Conservation (phyloP, 2,329 filamentous ascomycete species). For the Lecanicillium sp. region DNA sequence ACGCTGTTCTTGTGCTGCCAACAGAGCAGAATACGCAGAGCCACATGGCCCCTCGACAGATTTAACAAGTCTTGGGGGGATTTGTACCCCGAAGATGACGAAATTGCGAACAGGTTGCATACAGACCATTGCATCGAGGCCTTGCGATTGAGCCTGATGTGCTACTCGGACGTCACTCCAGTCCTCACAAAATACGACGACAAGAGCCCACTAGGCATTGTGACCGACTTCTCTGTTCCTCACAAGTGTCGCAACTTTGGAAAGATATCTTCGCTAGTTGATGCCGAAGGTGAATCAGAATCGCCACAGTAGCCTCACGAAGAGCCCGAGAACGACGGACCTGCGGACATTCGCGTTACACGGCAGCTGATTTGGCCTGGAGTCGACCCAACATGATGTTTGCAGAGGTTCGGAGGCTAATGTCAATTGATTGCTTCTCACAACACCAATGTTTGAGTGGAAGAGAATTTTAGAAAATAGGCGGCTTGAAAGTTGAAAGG, state of each 20-base stretch:
- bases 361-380: no score
- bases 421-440: no score
- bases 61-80: conserved; percentile 12
- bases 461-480: no score
- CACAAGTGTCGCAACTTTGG: conserved; percentile 12
- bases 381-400: no score
- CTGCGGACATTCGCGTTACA: no score
- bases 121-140: conserved; percentile 12
- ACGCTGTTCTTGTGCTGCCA: no score
- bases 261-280: conserved; percentile 9
- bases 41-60: conserved; percentile 7
- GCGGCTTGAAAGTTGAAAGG: no score
- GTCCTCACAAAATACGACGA: conserved; percentile 4
- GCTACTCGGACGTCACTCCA: conserved; percentile 11
- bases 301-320: no score
- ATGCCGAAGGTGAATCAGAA: conserved; percentile 2
- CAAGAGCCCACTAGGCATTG: not conserved
- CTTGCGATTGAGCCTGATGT: conserved; percentile 12
- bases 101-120: conserved; percentile 10
- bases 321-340: no score
- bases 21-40: conserved; percentile 10
- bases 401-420: no score
- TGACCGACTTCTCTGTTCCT: conserved; percentile 10
- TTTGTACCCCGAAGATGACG: conserved; percentile 6
- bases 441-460: no score